Evolutionary conservation across 495 filamentous ascomycete species (phyloP).

Genomic region (Lophiotrema nucula): DNA sequence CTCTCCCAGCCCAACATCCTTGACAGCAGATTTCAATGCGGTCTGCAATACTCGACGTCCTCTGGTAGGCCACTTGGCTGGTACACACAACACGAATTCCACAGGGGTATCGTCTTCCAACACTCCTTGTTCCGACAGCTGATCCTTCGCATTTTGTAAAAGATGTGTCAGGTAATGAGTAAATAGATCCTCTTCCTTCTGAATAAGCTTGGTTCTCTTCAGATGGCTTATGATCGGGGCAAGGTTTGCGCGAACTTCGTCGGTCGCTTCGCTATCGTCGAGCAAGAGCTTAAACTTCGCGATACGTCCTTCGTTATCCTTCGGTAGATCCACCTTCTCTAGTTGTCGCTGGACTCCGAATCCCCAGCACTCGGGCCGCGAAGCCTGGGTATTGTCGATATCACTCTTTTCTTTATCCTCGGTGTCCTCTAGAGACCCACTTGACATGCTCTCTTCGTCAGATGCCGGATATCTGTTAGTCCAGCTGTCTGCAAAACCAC

Average conservation of each 20-base stretch:
- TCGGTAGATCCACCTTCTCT: background rate
- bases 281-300: background rate
- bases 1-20: constrained; percentile 24
- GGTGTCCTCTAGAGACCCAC: too few species aligned
- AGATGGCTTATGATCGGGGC: background rate
- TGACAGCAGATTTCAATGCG: constrained; percentile 36
- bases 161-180: constrained; percentile 32
- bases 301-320: background rate
- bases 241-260: background rate
- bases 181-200: constrained; percentile 31
- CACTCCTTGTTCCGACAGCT: constrained; percentile 18
- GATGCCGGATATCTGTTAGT: too few species aligned
- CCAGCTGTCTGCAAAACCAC: too few species aligned
- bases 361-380: background rate
- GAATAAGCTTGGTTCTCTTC: constrained; percentile 16
- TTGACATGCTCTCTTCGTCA: too few species aligned
- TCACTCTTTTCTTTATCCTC: background rate
- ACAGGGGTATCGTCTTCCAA: constrained; percentile 11
- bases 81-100: constrained; percentile 39
- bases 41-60: constrained; percentile 39
- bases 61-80: constrained; percentile 37
- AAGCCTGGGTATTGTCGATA: background rate
- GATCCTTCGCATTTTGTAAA: constrained; percentile 27
- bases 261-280: background rate
- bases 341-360: constrained; percentile 9